Percentiles rank a stretch among this genome's conserved stretches.
Evolutionary conservation across 345 rosid genomes (phyloP).

Genomic region (Adansonia digitata): DNA sequence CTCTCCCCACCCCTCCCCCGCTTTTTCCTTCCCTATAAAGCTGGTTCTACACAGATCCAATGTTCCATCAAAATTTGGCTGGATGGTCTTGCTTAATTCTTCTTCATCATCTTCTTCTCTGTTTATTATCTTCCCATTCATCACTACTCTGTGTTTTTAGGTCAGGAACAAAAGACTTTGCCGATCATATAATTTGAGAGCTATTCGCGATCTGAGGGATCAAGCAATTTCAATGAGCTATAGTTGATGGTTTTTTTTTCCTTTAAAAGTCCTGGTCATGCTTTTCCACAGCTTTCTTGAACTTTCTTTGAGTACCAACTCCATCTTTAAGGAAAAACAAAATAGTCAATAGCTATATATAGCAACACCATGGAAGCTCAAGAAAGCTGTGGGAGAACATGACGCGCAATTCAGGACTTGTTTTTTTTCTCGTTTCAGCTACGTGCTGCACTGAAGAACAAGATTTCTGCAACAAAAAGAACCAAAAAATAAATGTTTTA

Average conservation of each 20-base stretch:
- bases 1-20: not conserved
- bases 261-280: conserved; percentile 51
- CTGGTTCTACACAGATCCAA: conserved; percentile 35
- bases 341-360: not conserved
- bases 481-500: not conserved
- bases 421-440: not conserved
- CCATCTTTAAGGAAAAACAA: not conserved
- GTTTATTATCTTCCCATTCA: not conserved
- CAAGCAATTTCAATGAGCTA: not conserved
- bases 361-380: conserved; percentile 39
- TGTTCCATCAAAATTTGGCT: conserved; percentile 48
- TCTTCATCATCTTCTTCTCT: conserved; percentile 6
- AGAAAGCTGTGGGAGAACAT: conserved; percentile 86
- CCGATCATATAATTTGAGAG: not conserved
- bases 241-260: not conserved
- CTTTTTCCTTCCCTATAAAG: conserved; percentile 38
- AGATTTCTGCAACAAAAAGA: not conserved
- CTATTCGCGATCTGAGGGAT: conserved; percentile 30
- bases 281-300: conserved; percentile 96
- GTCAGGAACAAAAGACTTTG: not conserved
- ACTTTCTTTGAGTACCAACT: conserved; percentile 35
- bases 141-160: not conserved
- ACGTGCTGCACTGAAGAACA: too few relatives aligned
- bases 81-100: conserved; percentile 25
- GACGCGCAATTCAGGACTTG: conserved; percentile 59